These are phyloP conservation scores for Rhodotorula sp. DNA, from an alignment of 1,284 basidiomycete genomes.

Conservation along the genomic window DNA sequence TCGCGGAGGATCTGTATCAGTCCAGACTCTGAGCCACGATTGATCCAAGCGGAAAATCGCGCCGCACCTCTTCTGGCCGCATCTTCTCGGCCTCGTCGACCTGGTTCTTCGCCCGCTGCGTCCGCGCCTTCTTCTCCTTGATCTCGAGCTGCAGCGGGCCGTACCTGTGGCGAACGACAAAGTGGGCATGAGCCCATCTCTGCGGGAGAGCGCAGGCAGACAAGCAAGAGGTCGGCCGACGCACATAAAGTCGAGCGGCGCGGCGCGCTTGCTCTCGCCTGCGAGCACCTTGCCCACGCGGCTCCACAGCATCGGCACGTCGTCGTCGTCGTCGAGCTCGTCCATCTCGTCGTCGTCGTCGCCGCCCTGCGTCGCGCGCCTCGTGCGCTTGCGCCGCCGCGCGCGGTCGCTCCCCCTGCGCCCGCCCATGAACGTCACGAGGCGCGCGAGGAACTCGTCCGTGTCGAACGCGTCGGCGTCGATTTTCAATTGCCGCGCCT, in stretches of 20 bases:
- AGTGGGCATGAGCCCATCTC: background rate
- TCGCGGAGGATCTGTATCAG: background rate
- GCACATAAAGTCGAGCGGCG: slow-evolving; percentile 76
- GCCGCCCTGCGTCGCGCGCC: slow-evolving; percentile 55
- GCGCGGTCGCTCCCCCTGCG: slow-evolving; percentile 52
- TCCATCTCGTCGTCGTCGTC: slow-evolving; percentile 53
- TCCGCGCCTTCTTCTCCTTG: slow-evolving; percentile 40
- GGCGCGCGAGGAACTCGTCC: slow-evolving; percentile 74
- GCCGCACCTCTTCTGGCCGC: slow-evolving; percentile 31
- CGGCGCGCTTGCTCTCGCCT: slow-evolving; percentile 70
- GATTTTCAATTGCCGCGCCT: slow-evolving; percentile 81
- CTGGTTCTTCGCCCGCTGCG: slow-evolving; percentile 29
- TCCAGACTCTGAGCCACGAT: background rate
- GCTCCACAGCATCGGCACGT: slow-evolving; percentile 21
- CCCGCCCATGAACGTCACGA: slow-evolving; percentile 71
- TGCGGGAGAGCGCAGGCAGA: background rate
- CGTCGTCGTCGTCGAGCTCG: slow-evolving; percentile 50
- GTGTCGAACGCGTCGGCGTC: slow-evolving; percentile 77
- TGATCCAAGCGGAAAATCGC: background rate
- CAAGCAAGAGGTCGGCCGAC: slow-evolving; percentile 36
- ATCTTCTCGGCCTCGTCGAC: slow-evolving; percentile 25
- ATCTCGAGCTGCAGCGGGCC: slow-evolving; percentile 37
- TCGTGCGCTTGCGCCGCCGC: slow-evolving; percentile 33
- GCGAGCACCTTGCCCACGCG: slow-evolving; percentile 68
- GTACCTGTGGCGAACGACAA: slow-evolving; percentile 21